A percentile compares a stretch with the other conserved stretches of the same genome.
phyloP scores from a whole-genome alignment of 2,329 filamentous ascomycete species.

The Alternaria sp. region DNA sequence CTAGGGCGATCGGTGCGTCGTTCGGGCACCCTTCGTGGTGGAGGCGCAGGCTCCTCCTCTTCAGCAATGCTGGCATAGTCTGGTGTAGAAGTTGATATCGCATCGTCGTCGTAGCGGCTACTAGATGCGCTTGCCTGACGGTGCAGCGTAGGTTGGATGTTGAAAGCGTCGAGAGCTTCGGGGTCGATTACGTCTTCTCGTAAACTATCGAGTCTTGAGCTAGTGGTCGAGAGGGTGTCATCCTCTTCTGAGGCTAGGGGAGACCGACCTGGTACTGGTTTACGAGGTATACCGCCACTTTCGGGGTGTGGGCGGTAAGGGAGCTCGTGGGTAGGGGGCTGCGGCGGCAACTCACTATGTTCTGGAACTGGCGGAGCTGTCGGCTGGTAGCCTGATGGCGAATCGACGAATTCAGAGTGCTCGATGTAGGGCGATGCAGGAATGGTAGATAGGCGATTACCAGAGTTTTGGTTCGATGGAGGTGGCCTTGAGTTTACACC shows the following conservation, averaged over 20 bases:
- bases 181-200: constrained; percentile 56
- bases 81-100: constrained; percentile 72
- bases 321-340: constrained; percentile 34
- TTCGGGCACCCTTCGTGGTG: constrained; percentile 50
- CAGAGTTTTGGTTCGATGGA: constrained; percentile 61
- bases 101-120: constrained; percentile 70
- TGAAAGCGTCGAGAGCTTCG: constrained; percentile 55
- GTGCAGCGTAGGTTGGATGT: constrained; percentile 35
- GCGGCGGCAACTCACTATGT: constrained; percentile 40
- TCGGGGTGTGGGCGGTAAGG: constrained; percentile 37
- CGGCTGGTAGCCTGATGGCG: constrained; percentile 43
- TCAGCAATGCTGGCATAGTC: constrained; percentile 77
- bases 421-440: constrained; percentile 56
- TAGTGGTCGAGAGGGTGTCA: constrained; percentile 49
- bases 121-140: constrained; percentile 53
- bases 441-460: constrained; percentile 56
- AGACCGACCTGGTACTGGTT: constrained; percentile 55
- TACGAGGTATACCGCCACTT: constrained; percentile 46
- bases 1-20: constrained; percentile 74
- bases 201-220: constrained; percentile 56
- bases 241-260: constrained; percentile 48
- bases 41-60: constrained; percentile 38
- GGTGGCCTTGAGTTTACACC: constrained; percentile 61
- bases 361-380: constrained; percentile 49
- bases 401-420: constrained; percentile 49